These are phyloP conservation scores for Rhinocladiella mackenziei DNA, from an alignment of 2,329 filamentous ascomycete species.

Conservation along the genomic window DNA sequence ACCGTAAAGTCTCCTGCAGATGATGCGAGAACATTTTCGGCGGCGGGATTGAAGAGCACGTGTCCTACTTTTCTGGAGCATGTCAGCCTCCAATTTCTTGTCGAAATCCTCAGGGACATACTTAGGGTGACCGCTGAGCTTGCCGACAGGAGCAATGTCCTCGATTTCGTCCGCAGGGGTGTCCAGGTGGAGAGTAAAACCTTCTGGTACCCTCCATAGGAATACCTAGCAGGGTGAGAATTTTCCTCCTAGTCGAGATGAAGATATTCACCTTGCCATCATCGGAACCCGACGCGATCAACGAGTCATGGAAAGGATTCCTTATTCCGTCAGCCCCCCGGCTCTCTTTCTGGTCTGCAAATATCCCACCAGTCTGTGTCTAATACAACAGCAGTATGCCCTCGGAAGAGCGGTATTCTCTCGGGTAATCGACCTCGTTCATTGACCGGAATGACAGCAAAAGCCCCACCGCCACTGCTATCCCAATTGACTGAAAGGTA, in stretches of 20 bases:
- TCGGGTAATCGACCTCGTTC: constrained; percentile 90
- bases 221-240: constrained; percentile 57
- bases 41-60: constrained; percentile 94
- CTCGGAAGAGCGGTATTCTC: constrained; percentile 88
- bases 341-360: constrained; percentile 14
- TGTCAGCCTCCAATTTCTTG: constrained; percentile 18
- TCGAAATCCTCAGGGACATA: constrained; percentile 41
- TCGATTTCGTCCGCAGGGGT: constrained; percentile 68
- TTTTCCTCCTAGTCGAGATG: not conserved
- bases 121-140: constrained; percentile 82
- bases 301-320: constrained; percentile 92
- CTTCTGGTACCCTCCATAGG: constrained; percentile 88
- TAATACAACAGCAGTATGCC: constrained; percentile 90
- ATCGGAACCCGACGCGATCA: constrained; percentile 91
- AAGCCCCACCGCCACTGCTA: constrained; percentile 88
- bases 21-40: constrained; percentile 91
- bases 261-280: constrained; percentile 69
- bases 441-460: constrained; percentile 86
- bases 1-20: constrained; percentile 91
- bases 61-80: constrained; percentile 83
- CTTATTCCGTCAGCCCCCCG: constrained; percentile 42
- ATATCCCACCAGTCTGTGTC: constrained; percentile 85
- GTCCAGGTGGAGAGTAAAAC: constrained; percentile 80
- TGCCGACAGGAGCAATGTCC: constrained; percentile 76
- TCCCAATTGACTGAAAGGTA: constrained; percentile 99